A percentile compares a stretch with the other conserved stretches of the same genome.
Evolutionary conservation across 2,329 filamentous ascomycete species (phyloP).

Genomic region (Polytolypa hystricis): DNA sequence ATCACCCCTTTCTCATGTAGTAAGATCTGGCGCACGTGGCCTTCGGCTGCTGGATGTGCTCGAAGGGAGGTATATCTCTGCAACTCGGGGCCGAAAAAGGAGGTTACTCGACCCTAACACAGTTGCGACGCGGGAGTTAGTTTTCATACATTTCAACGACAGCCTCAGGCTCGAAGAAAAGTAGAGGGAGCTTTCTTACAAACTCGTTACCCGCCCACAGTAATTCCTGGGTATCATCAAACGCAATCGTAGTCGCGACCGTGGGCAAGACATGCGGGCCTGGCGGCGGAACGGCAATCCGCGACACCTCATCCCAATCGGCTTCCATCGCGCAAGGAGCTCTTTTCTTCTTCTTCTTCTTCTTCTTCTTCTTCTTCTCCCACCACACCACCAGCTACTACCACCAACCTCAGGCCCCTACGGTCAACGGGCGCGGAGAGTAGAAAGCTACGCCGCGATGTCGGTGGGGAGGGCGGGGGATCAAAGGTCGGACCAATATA

Average conservation of each 20-base stretch:
- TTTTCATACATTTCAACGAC: neutral
- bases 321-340: constrained; percentile 30
- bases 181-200: constrained; percentile 41
- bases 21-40: constrained; percentile 74
- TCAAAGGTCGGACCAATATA: constrained; percentile 8
- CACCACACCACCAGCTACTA: neutral
- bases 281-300: constrained; percentile 69
- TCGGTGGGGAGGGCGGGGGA: neutral
- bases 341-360: neutral
- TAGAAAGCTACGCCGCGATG: neutral
- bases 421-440: constrained; percentile 1
- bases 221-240: constrained; percentile 81
- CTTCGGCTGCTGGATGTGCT: constrained; percentile 62
- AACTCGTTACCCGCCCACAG: constrained; percentile 89
- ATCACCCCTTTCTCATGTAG: constrained; percentile 87
- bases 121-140: too few species aligned
- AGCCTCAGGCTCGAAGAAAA: constrained; percentile 1
- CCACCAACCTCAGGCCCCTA: neutral
- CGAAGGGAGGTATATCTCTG: constrained; percentile 85
- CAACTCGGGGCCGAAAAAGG: constrained; percentile 76
- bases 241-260: constrained; percentile 68
- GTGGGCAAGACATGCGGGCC: constrained; percentile 59
- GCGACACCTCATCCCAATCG: constrained; percentile 56
- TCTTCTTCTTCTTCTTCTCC: neutral
- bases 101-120: constrained; percentile 73